Evolutionary conservation across 176 grass and related monocot species (phyloP), one percentile per base, ranked within the genome.

Genomic region (Ensete glaucum): DNA sequence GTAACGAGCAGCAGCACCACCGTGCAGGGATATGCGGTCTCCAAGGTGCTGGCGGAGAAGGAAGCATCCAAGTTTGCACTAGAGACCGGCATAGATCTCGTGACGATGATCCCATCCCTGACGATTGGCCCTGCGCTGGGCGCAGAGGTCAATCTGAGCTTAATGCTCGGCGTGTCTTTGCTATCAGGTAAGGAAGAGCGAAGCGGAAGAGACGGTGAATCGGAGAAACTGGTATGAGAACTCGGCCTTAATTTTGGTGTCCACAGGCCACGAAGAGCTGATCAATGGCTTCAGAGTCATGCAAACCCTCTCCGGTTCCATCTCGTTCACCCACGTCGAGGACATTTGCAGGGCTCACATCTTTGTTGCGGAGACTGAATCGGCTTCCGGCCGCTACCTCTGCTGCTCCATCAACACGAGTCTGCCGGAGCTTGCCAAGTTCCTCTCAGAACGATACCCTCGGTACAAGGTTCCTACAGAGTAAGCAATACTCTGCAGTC

Each of bases 311-410:
- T 81, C 85, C 0, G 91, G 91, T 0, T 82, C 67, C 0, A 58
- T 90, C 48, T 79, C 81, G 12, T 3, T 95, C 17, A 54, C 43
- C 0, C 91, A 95, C 71, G 54, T 95, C 16, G 83, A 88, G 8
- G 91, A 95, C 53, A 26, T 95, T 25, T 84, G 83, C 83, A 73
- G 85, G 67, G 91, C 88, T 16, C 72, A 84, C 71, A 69, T 95
- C 11, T 94, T 94, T 67, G 75, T 90, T 8, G 85, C 88, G 3
- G 92, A 92, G 78, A 75, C 62, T 27, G 81, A 67, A 9, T 49
- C 67, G 1, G 73, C 83, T 3, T 71, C 57, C 1, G 87, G 78
- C 19, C 76, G 91, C 54, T 90, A 92, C 65, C 80, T 96, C 75
- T 89, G 89, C 64, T 87, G 92, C 64, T 15, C 77, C 16, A 25